phyloP scores from a whole-genome alignment of 177 flowering plant species.

The Telopea speciosissima region DNA sequence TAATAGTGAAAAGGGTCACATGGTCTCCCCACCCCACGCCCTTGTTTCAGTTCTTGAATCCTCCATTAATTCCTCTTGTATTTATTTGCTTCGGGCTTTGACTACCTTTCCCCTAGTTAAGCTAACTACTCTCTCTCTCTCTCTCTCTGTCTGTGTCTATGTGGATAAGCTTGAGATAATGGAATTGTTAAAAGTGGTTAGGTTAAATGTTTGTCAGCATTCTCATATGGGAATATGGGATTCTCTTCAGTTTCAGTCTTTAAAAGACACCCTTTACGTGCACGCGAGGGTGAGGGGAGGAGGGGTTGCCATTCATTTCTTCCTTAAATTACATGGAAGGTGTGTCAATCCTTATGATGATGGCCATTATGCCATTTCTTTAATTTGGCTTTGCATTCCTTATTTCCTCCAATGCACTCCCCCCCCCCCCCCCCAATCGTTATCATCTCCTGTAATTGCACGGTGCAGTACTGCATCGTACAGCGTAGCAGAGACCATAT shows the following conservation, averaged over 20 bases:
- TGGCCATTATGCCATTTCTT: conserved; percentile 7
- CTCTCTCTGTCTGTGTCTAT: background rate
- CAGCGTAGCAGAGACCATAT: too few relatives aligned
- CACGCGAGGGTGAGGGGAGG: conserved; percentile 17
- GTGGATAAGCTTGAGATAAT: background rate
- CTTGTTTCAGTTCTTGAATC: conserved; percentile 32
- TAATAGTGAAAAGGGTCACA: conserved; percentile 17
- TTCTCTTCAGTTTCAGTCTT: background rate
- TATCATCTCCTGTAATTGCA: too few relatives aligned
- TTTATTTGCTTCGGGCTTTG: conserved; percentile 19
- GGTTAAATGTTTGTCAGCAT: too few relatives aligned
- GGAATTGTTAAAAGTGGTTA: too few relatives aligned
- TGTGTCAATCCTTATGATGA: conserved; percentile 13
- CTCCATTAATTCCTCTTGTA: conserved; percentile 41
- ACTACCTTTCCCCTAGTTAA: conserved; percentile 16
- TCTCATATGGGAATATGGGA: background rate
- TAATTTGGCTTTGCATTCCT: conserved; percentile 14
- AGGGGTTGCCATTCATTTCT: conserved; percentile 6
- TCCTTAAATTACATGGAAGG: conserved; percentile 14
- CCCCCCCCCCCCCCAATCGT: too few relatives aligned
- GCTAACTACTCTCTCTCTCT: background rate
- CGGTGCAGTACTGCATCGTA: too few relatives aligned
- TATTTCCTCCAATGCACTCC: background rate
- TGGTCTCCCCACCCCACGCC: conserved; percentile 23
- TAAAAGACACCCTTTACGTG: conserved; percentile 18